Conservation (phyloP, 139 green algal species). For the Closterium sp. region DNA sequence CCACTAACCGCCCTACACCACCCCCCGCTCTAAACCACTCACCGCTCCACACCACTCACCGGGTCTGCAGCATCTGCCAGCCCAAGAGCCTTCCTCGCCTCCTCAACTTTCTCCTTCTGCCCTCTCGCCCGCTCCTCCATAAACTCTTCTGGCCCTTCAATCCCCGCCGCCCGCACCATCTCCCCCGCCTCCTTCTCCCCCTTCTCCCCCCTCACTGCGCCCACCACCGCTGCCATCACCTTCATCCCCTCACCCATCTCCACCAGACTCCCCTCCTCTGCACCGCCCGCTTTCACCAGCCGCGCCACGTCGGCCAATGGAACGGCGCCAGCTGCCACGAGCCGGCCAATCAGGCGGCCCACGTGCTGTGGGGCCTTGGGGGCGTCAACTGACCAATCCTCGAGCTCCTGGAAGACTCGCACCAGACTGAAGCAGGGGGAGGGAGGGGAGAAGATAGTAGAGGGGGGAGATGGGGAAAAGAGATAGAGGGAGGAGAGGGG, state of each 20-base stretch:
- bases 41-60: background rate
- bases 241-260: background rate
- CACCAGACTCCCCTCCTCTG: background rate
- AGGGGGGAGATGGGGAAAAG: background rate
- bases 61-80: background rate
- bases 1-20: background rate
- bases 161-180: background rate
- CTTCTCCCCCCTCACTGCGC: conserved; percentile 7
- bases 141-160: conserved; percentile 9
- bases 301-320: background rate
- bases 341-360: conserved; percentile 12
- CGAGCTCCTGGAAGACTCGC: conserved; percentile 11
- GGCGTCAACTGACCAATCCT: conserved; percentile 28
- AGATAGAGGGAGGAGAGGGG: background rate
- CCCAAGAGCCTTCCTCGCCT: background rate
- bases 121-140: conserved; percentile 12
- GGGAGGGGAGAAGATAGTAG: too few species aligned
- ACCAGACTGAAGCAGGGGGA: background rate
- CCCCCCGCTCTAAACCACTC: too few species aligned
- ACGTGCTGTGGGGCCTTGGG: conserved; percentile 7
- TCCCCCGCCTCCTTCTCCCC: conserved; percentile 4
- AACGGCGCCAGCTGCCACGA: conserved; percentile 16
- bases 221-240: conserved; percentile 18
- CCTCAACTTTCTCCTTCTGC: background rate
- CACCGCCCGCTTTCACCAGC: conserved; percentile 14